Evolutionary conservation across 805 yeast species (phyloP).

Genomic region (Saccharomyces mikatae): DNA sequence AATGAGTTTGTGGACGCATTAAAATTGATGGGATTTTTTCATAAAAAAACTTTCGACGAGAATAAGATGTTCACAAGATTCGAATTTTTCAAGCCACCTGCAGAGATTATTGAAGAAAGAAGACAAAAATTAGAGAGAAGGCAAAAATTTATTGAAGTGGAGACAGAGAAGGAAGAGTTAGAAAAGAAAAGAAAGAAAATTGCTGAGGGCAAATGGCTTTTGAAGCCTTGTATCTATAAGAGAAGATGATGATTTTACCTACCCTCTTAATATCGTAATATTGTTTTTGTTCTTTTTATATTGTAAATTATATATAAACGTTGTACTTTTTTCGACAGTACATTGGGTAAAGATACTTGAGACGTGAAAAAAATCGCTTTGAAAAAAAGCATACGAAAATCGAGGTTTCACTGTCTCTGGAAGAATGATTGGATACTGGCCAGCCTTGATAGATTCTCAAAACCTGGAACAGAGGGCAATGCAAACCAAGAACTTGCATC

Average conservation of each 20-base stretch:
- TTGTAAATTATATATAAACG: not conserved
- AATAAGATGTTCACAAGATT: slow-evolving; percentile 94
- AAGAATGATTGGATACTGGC: slow-evolving; percentile 25
- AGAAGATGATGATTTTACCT: slow-evolving; percentile 45
- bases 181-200: slow-evolving; percentile 43
- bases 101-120: slow-evolving; percentile 55
- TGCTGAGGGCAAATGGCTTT: slow-evolving; percentile 80
- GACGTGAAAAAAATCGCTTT: not conserved
- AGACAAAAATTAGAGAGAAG: slow-evolving; percentile 53
- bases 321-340: not conserved
- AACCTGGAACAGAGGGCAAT: slow-evolving; percentile 21
- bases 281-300: not conserved
- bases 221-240: slow-evolving; percentile 94
- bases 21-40: slow-evolving; percentile 76
- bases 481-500: slow-evolving; percentile 23
- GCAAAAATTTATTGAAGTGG: slow-evolving; percentile 63
- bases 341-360: not conserved
- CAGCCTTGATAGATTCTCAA: slow-evolving; percentile 21
- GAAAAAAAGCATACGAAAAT: not conserved
- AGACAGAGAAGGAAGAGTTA: slow-evolving; percentile 52
- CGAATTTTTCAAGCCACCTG: slow-evolving; percentile 84
- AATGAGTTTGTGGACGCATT: slow-evolving; percentile 74
- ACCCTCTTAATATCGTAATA: not conserved
- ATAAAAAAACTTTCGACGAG: slow-evolving; percentile 73
- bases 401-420: slow-evolving; percentile 7